Base-by-base conservation (phyloP, 257 asterid genomes). In the Gentiana macrophylla region DNA sequence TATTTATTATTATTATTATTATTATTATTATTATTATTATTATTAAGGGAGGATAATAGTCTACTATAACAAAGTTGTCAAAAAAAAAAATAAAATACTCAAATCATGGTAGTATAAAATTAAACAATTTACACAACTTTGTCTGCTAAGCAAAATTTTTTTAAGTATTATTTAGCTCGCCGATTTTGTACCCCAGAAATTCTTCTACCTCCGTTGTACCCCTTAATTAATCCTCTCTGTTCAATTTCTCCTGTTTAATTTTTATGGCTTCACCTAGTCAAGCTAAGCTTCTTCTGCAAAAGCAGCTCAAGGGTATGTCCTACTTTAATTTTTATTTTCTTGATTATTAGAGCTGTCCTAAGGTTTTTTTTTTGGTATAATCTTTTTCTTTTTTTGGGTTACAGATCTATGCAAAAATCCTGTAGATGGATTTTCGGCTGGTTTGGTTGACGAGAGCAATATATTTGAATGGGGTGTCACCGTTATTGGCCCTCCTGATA, bases 381-480 rank as follows among this genome's bases (percentile, higher is more conserved):
- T 84, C 81, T 38, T 45, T 46, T 34, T 66, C 77, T 67, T 62
- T 77, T 71, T 13, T 62, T 46, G 6, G 6, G 46, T 41, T 75
- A 72, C 88, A 90, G 97, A 86, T 84, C 95, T 89, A 54, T 60
- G 75, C 81, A 87, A 78, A 69, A 68, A 91, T 52, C 98, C 98
- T 0, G 98, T 91, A 15, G 98, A 87, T 67, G 98, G 98, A 53
- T 91, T 91, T 65, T 91, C 98, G 57, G 98, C 98, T 55, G 98
- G 98, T 57, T 77, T 91, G 72, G 75, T 83, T 58, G 95, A 91
- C 49, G 97, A 91, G 64, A 72, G 41, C 58, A 87, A 91, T 76
- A 68, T 91, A 37, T 91, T 84, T 61, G 98, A 91, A 80, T 91
- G 98, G 98, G 84, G 90, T 64, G 98, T 91, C 8, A 87, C 98